Evolutionary conservation across 352 stramenopile genomes (phyloP).

Genomic region (Thraustochytrium striatum): DNA sequence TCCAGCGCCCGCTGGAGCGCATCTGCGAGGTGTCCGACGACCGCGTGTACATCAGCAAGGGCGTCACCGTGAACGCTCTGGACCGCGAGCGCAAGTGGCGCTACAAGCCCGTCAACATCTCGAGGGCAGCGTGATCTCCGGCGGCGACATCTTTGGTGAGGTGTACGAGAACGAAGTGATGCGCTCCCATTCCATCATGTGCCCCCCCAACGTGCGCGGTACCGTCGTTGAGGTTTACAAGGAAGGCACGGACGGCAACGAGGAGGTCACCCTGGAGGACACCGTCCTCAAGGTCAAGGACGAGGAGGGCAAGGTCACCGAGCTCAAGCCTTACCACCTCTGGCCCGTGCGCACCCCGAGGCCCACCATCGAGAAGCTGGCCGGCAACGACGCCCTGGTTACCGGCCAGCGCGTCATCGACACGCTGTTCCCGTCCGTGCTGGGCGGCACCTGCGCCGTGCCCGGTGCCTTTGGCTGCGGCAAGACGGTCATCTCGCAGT

Average conservation of each 20-base stretch:
- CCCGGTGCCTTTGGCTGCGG: constrained; percentile 98
- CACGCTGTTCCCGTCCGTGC: constrained; percentile 95
- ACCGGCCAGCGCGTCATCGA: constrained; percentile 98
- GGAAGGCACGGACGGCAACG: constrained; percentile 87
- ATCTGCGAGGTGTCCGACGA: constrained; percentile 83
- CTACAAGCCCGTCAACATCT: constrained; percentile 79
- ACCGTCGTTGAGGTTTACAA: constrained; percentile 94
- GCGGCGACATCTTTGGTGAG: constrained; percentile 94
- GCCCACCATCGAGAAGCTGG: constrained; percentile 95
- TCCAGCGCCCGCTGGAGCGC: constrained; percentile 95
- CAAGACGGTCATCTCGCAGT: constrained; percentile 99
- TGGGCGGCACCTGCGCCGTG: constrained; percentile 96
- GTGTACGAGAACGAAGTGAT: constrained; percentile 99
- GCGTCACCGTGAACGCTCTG: constrained; percentile 91
- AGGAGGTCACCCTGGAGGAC: constrained; percentile 92
- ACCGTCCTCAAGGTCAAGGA: constrained; percentile 96
- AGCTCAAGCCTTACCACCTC: constrained; percentile 90
- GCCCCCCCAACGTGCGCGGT: constrained; percentile 96
- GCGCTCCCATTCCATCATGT: constrained; percentile 97
- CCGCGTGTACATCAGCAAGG: constrained; percentile 95
- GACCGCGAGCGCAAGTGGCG: constrained; percentile 86
- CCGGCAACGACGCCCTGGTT: constrained; percentile 92
- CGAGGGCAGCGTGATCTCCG: constrained; percentile 81
- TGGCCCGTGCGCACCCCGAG: constrained; percentile 94
- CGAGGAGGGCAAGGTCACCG: constrained; percentile 80